Conservation (phyloP, 768 basidiomycete species). For the Gloeostereum incarnatum region DNA sequence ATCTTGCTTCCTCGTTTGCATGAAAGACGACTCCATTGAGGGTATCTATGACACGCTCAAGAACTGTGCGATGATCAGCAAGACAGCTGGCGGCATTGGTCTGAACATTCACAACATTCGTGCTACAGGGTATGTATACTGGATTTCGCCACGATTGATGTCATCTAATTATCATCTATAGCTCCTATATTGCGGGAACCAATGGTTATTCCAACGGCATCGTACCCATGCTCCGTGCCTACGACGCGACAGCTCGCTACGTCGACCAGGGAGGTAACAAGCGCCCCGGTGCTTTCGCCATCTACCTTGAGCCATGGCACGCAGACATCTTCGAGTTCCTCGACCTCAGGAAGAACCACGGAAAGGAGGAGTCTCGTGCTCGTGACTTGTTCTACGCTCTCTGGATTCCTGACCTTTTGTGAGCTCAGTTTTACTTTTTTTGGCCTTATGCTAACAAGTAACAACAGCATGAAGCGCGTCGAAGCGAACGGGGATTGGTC, state of each 20-base stretch:
- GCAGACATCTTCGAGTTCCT: constrained; percentile 96
- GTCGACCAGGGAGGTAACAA: constrained; percentile 99
- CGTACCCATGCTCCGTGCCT: constrained; percentile 97
- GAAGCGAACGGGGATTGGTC: constrained; percentile 89
- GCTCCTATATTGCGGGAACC: constrained; percentile 97
- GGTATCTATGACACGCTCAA: constrained; percentile 99
- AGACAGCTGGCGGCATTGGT: constrained; percentile 98
- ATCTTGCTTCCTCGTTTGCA: constrained; percentile 95
- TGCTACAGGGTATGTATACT: constrained; percentile 68
- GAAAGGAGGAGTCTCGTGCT: constrained; percentile 95
- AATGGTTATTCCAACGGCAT: constrained; percentile 99
- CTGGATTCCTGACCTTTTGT: constrained; percentile 98
- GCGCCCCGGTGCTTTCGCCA: constrained; percentile 95
- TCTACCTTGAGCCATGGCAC: constrained; percentile 99
- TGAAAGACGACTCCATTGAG: constrained; percentile 99
- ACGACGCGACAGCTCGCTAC: constrained; percentile 95
- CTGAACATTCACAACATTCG: constrained; percentile 94
- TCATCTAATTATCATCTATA: constrained; percentile 17
- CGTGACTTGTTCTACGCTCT: constrained; percentile 97
- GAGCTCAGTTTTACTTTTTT: constrained; percentile 16
- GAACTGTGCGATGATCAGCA: constrained; percentile 98
- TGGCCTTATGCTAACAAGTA: constrained; percentile 1
- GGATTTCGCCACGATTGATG: background rate
- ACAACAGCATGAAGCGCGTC: constrained; percentile 86
- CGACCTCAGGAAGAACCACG: constrained; percentile 97